Evolutionary conservation across 2,329 filamentous ascomycete species (phyloP), one percentile per base, ranked within the genome.

Genomic region (Didymella segeticola): DNA sequence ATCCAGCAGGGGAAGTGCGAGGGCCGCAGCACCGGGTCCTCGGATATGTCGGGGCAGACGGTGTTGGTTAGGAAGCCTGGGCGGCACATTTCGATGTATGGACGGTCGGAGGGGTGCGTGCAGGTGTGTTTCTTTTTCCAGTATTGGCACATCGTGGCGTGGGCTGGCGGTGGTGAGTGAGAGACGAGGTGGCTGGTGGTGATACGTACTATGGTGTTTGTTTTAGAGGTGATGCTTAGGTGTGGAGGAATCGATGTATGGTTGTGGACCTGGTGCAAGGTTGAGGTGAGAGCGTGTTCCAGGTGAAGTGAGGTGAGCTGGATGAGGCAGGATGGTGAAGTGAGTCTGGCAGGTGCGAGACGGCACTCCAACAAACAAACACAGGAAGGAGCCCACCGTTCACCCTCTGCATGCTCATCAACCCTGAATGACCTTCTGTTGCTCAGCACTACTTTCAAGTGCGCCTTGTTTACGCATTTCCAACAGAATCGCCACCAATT

Each of bases 101-200:
- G 60, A 2, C 64, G 60, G 41, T 63, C 62, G 1, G 54, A 58
- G 43, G 43, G 30, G 55, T 67, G 58, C 3, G 37, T 47, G 52
- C 66, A 68, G 3, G 62, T 66, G 43, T 67, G 63, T 7, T 46
- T 33, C 27, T 68, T 68, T 36, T 58, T 66, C 63, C 64, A 66
- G 58, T 66, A 67, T 19, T 48, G 50, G 46, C 66, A 68, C 66
- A 68, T 68, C 8, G 6, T 58, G 42, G 39, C 8, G 6, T 58
- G 42, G 39, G n/a, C 46, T 36, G 23, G 20, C 11, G 34, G 17
- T 10, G 15, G 25, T 47, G 8, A 50, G 47, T 31, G 27, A 15
- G n/a, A n/a, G n/a, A n/a, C n/a, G n/a, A n/a, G n/a, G n/a, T n/a
- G 39, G n/a, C 46, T 36, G 23, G 20, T 12, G 34, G 17, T 10